Evolutionary conservation across 352 stramenopile species (phyloP), one percentile per base, ranked within the genome.

Genomic region (Pythium folliculosum): DNA sequence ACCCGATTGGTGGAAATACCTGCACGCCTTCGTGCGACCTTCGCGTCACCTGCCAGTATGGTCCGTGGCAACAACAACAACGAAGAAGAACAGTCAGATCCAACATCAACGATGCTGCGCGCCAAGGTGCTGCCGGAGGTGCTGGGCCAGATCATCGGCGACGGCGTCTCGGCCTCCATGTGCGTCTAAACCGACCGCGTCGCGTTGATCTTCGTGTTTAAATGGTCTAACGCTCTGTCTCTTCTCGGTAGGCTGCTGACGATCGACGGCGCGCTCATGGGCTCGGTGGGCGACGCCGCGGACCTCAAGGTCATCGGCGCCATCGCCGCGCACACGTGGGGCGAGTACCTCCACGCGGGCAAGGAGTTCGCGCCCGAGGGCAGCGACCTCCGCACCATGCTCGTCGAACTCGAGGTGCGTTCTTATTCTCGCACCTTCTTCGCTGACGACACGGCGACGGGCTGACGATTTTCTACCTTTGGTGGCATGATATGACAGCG

Each of bases 301-400:
- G 88, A 96, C 57, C 78, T 90, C 73, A 96, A 96, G 55, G 88
- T 96, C 38, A 81, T 96, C 49, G 88, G 85, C 49, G 88, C 88
- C 23, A 94, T 96, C 62, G 84, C 84, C 14, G 80, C 88, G 30
- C 86, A 96, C 70, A 92, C 86, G 37, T 96, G 88, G 88, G 78
- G 81, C 27, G 88, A 96, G 65, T 94, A 92, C 59, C 61, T 88
- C 22, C 83, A 93, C 67, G 77, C 88, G 10, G 78, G 81, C 45
- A 88, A 87, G 72, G 87, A 95, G 45, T 84, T 87, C 59, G 77
- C 79, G 44, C 76, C 78, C 16, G 73, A 72, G 5, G 74, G 80
- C 13, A 71, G 56, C 56, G 71, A 88, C 30, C 73, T 95, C 5
- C 73, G 75, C 57, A 81, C 80, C 35, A 80, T 94, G 55, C 72